phyloP scores from a whole-genome alignment of 805 yeast species.

The Teunomyces gatunensis region DNA sequence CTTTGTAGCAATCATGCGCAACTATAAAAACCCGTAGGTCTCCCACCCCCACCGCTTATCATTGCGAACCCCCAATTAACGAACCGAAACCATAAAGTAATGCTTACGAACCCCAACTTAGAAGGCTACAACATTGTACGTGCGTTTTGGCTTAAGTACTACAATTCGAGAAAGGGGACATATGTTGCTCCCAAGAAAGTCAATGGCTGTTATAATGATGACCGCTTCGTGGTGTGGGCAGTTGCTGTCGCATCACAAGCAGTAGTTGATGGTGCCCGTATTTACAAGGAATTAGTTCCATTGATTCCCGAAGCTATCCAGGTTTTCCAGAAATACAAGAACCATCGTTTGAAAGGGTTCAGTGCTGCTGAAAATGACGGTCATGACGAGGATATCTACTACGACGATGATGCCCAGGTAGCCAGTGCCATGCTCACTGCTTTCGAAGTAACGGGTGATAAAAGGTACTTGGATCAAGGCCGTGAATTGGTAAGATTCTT shows the following conservation, averaged over 20 bases:
- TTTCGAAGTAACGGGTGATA: constrained; percentile 63
- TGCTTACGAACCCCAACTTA: constrained; percentile 29
- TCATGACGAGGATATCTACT: constrained; percentile 63
- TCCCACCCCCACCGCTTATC: too few species aligned
- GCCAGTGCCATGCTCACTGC: constrained; percentile 64
- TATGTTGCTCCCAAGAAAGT: constrained; percentile 39
- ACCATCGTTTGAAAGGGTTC: constrained; percentile 51
- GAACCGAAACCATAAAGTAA: background rate
- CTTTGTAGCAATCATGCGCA: background rate
- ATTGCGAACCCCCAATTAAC: background rate
- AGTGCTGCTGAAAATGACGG: constrained; percentile 62
- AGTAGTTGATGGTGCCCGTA: constrained; percentile 59
- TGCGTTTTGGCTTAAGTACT: constrained; percentile 41
- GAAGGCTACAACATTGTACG: constrained; percentile 35
- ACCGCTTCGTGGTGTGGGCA: constrained; percentile 65
- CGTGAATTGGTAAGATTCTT: constrained; percentile 58
- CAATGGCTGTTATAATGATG: constrained; percentile 48
- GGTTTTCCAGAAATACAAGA: constrained; percentile 51
- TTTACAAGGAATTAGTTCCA: constrained; percentile 51
- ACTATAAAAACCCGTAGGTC: background rate
- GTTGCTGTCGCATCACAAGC: constrained; percentile 66
- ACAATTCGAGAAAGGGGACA: constrained; percentile 34
- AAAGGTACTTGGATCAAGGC: constrained; percentile 51
- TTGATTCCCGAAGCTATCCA: constrained; percentile 51
- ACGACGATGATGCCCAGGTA: constrained; percentile 75